Conservation (phyloP, 1,284 basidiomycete species). For the Takashimella tepidaria region DNA sequence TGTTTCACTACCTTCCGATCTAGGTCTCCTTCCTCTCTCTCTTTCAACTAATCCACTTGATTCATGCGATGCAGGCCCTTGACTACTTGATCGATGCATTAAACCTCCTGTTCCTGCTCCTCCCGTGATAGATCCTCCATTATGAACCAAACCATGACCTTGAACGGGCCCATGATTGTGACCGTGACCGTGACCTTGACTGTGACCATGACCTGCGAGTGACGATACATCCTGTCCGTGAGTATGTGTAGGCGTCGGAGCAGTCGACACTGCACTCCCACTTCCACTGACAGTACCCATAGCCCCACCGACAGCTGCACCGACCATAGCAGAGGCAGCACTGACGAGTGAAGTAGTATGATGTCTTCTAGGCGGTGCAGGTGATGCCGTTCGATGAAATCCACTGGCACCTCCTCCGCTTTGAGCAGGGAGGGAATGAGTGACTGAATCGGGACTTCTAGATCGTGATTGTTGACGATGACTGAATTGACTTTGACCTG, state of each 20-base stretch:
- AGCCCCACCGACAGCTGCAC: background rate
- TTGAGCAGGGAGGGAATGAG: background rate
- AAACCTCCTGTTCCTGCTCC: background rate
- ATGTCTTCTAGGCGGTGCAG: background rate
- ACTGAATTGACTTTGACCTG: background rate
- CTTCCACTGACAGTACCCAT: no score
- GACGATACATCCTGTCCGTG: no score
- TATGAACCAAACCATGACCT: no score
- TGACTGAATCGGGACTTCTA: background rate
- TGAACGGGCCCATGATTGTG: no score
- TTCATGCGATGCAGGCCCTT: conserved; percentile 1
- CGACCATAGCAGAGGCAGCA: background rate
- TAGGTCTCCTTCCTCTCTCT: background rate
- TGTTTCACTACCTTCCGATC: conserved; percentile 2
- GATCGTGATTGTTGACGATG: background rate
- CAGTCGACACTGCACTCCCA: no score
- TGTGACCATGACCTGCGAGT: no score
- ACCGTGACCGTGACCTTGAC: no score
- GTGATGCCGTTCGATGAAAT: background rate
- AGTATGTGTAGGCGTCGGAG: no score
- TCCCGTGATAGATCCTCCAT: background rate
- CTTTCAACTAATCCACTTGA: conserved; percentile 7
- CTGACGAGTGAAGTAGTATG: background rate
- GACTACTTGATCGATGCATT: background rate
- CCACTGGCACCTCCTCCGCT: background rate